Base-by-base conservation (phyloP, 192 early-diverging fungal species). In the Gaertneriomyces sp. region DNA sequence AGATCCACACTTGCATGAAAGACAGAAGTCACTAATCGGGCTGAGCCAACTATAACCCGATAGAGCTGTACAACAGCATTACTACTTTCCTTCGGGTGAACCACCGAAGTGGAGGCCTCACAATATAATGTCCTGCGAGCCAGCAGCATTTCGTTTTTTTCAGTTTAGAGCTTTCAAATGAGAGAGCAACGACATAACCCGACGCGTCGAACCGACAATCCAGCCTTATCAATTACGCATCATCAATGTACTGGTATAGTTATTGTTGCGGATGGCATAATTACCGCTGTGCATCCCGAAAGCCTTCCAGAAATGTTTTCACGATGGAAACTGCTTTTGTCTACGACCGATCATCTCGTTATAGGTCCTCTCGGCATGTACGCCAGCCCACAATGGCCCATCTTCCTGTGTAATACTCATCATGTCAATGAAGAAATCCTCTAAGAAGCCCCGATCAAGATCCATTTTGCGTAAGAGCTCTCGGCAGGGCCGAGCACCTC, bases 341-440 rank as follows among this genome's bases (percentile, higher is more conserved):
- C 25, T 33, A 33, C 25, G 25, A 33, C 55, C 55, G 5, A 38
- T 16, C 55, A 57, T 57, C 17, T 16, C 55, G 12, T 57, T 16
- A 33, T 57, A 57, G 38, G 38, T 57, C 14, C 14, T n/a, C n/a
- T 38, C 17, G 16, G 38, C 17, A 8, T 66, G 55, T 43, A 66
- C 55, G 42, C 64, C 64, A 12, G 53, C 64, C 53, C 53, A 66
- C 14, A 66, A 42, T 25, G 38, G 25, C 16, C 53, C 53, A 12
- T 45, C 40, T 40, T 66, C 64, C 64, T 66, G 64, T 7, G 12
- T n/a, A 7, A 58, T 5, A 3, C 38, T 52, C 64, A 66, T 66
- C 38, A 52, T 40, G 16, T 66, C 64, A 4, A 66, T 54, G 20
- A 66, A 66, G 43, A 44, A 66, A 40, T 66, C 64, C 46, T 66